Evolutionary conservation across 768 basidiomycete genomes (phyloP), one percentile per base, ranked within the genome.

Genomic region (Austroboletus festivus): DNA sequence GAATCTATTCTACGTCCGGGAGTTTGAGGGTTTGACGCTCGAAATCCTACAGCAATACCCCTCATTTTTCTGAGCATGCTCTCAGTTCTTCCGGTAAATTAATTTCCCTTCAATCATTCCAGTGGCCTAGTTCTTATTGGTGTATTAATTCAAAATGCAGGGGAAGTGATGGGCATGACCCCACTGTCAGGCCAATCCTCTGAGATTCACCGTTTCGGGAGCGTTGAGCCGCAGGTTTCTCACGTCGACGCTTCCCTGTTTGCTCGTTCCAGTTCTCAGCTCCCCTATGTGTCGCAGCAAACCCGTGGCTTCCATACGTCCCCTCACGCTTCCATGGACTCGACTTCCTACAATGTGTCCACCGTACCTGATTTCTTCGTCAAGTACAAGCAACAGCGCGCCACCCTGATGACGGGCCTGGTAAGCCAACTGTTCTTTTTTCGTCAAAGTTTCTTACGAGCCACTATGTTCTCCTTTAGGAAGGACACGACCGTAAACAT

Each of bases 361-460:
- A 52, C 58, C 16, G 59, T 66, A 3, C 64, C 64, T 2, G 57
- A 62, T 6, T 66, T 66, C 41, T 57, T 67, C 38, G 7, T 62
- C 44, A 59, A 52, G 19, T 61, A 67, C 35, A 66, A 67, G n/a
- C 24, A 60, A 41, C 47, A 50, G 16, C 58, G 59, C 3, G 34
- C 52, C 23, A 34, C 50, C 30, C 30, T 43, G 0, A 30, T 41
- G 19, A 8, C 34, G 0, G 40, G 23, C n/a, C 30, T 18, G 19
- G 61, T 65, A 13, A 49, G 61, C 22, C 19, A 19, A 5, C 3
- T 15, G 7, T 28, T 28, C 28, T 28, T 5, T 5, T 28, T 28
- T 12, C 7, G 12, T 28, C 12, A 12, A 12, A 0, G 1, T 22
- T 12, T 15, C 22, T 2, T 5, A 7, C 16, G 15, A 0, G 13